phyloP scores from a whole-genome alignment of 2,329 filamentous ascomycete genomes.

The Aspergillus sp. region DNA sequence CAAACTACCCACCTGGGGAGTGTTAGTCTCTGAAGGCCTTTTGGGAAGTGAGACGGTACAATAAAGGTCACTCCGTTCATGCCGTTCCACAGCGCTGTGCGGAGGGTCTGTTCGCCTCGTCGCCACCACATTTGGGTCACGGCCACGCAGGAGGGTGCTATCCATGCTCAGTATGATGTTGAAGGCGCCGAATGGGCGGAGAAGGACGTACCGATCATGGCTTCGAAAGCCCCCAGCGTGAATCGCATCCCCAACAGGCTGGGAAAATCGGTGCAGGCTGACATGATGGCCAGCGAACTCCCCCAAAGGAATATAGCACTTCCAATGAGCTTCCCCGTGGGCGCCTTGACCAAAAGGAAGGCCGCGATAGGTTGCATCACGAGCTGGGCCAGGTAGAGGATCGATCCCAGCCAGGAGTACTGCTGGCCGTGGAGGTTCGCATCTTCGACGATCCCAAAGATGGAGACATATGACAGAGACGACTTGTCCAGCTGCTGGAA shows the following conservation, averaged over 20 bases:
- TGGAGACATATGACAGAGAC: conserved; percentile 20
- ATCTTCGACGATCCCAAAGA: conserved; percentile 46
- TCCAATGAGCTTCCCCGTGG: conserved; percentile 55
- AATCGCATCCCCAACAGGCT: conserved; percentile 48
- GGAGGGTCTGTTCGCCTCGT: conserved; percentile 57
- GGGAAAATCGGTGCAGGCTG: conserved; percentile 49
- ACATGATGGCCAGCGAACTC: conserved; percentile 50
- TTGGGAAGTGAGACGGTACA: conserved; percentile 11
- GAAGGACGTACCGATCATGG: conserved; percentile 20
- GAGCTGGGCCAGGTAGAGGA: conserved; percentile 61
- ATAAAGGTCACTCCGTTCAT: conserved; percentile 62
- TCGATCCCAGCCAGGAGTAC: conserved; percentile 61
- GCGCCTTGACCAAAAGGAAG: conserved; percentile 39
- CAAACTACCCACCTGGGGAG: conserved; percentile 47
- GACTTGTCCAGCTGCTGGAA: conserved; percentile 57
- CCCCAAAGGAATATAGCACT: conserved; percentile 57
- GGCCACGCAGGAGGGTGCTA: conserved; percentile 54
- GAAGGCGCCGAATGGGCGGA: not conserved
- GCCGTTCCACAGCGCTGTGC: conserved; percentile 59
- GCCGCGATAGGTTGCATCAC: conserved; percentile 58
- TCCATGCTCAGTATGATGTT: not conserved
- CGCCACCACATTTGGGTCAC: conserved; percentile 64
- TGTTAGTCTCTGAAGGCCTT: not conserved
- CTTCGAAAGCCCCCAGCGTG: conserved; percentile 40
- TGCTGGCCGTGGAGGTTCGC: conserved; percentile 49